A percentile compares a stretch with the other conserved stretches of the same genome.
phyloP scores from a whole-genome alignment of 768 basidiomycete species.

The Termitomyces sp. region DNA sequence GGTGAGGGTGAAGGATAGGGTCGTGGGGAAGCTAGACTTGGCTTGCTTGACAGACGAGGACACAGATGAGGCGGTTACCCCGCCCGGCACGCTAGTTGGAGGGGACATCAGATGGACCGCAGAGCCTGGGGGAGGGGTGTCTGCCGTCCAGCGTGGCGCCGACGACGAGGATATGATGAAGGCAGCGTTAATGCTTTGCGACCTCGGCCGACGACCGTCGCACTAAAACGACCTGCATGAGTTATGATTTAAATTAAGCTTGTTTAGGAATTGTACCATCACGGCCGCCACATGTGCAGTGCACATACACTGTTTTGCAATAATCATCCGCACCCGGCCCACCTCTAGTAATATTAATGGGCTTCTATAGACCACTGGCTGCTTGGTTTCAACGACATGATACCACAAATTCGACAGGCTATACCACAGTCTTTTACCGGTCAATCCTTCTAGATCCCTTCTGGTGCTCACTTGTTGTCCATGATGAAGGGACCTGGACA shows the following conservation, averaged over 20 bases:
- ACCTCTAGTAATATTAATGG: not conserved
- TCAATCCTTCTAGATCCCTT: not conserved
- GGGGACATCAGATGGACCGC: slow-evolving; percentile 33
- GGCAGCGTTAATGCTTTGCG: slow-evolving; percentile 64
- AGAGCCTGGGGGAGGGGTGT: slow-evolving; percentile 14
- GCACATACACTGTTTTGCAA: not conserved
- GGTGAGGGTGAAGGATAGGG: slow-evolving; percentile 15
- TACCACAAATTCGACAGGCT: not conserved
- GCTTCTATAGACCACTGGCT: not conserved
- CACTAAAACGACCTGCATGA: slow-evolving; percentile 6
- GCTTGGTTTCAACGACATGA: not conserved
- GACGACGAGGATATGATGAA: slow-evolving; percentile 67
- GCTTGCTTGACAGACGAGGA: slow-evolving; percentile 61
- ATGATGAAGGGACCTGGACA: not conserved
- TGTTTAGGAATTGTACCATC: slow-evolving; percentile 8
- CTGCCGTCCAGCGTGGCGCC: slow-evolving; percentile 16
- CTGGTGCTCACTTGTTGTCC: slow-evolving; percentile 9
- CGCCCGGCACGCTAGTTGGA: slow-evolving; percentile 44
- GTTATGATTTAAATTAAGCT: slow-evolving; percentile 13
- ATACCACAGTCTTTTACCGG: not conserved
- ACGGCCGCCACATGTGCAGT: not conserved
- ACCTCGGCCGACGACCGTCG: slow-evolving; percentile 31
- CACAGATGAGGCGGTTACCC: slow-evolving; percentile 60
- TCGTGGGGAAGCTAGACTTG: slow-evolving; percentile 25
- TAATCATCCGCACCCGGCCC: not conserved